Evolutionary conservation across 306 rosid species (phyloP), one percentile per base, ranked within the genome.

Genomic region (Hippophae tibetana): DNA sequence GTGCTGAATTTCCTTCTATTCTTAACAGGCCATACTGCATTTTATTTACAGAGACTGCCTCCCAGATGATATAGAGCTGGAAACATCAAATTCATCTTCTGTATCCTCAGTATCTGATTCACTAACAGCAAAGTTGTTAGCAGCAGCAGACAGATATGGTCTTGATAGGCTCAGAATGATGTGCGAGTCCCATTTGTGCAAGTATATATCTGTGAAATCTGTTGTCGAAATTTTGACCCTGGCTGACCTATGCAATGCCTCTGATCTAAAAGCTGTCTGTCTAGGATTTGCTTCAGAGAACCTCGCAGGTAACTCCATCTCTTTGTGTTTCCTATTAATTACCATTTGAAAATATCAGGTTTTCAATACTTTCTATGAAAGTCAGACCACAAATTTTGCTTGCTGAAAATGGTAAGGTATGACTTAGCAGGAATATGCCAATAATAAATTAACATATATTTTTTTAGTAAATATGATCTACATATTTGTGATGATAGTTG

Each of bases 131-230:
- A 87, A 92, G 61, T 58, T 92, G 75, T 76, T 88, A 72, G 95
- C 99, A 60, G 99, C 90, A 18, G 89, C 99, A 1, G 95, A 92
- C 74, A 87, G 81, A 72, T 92, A 83, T 77, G 78, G 65, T 47
- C 77, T 88, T 71, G 83, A 87, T 5, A 84, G 99, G 73, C 95
- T 92, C 40, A 68, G 81, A 78, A 64, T 84, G 83, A 79, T 86
- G 95, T 92, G 99, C 23, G 99, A 92, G 71, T 88, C 99, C 52
- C 88, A 81, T 71, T 82, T 92, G 61, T 92, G 99, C 84, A 84
- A 84, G 77, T 93, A 83, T 63, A 84, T 92, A 68, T 81, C 93
- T 52, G 84, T 86, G 31, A 83, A 76, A 52, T 87, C 99, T 45
- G 99, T 92, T 63, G 89, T 93, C 67, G 76, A 82, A 73, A 83